Evolutionary conservation across 176 grass and related monocot genomes (phyloP), one percentile per base, ranked within the genome.

Genomic region (Stipa capillata): DNA sequence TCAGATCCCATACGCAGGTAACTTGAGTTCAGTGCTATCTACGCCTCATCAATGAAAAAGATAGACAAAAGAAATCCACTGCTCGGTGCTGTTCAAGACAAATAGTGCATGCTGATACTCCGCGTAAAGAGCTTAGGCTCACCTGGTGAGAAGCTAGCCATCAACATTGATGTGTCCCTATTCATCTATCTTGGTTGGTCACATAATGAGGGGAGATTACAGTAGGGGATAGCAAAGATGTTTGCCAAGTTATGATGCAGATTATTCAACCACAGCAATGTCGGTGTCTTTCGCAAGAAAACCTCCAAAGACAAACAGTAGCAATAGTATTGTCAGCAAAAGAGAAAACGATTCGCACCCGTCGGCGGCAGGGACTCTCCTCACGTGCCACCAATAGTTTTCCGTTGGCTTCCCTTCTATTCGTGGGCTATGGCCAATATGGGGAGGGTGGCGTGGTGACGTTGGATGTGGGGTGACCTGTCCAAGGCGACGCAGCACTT

Each of bases 251-350:
- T n/a, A n/a, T 6, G 37, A 35, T 20, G 49, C 3, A 34, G 8
- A 58, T 87, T 69, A 62, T 76, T 77, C 50, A 29, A 31, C 8
- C 60, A 48, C 15, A 86, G 8, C 16, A 35, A 45, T 68, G 36
- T 27, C 35, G 52, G 3, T 66, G 66, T 53, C 28, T 1, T 83
- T 63, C 28, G 29, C 28, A 72, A 27, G 44, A 18, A 50, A 27
- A 15, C 44, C 28, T 48, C 12, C 6, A 72, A n/a, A 48, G 32
- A 49, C 1, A 23, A n/a, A 47, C 2, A 50, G 0, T 31, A 18
- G 20, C 24, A 65, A 23, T 29, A 50, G 45, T n/a, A n/a, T n/a
- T n/a, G n/a, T n/a, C n/a, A n/a, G n/a, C n/a, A n/a, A n/a, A n/a
- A n/a, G n/a, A n/a, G n/a, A n/a, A n/a, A n/a, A n/a, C n/a, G n/a